A percentile compares a stretch with the other conserved stretches of the same genome.
Evolutionary conservation across 2,329 filamentous ascomycete species (phyloP).

Genomic region (Ploettnerulaceae sp.): DNA sequence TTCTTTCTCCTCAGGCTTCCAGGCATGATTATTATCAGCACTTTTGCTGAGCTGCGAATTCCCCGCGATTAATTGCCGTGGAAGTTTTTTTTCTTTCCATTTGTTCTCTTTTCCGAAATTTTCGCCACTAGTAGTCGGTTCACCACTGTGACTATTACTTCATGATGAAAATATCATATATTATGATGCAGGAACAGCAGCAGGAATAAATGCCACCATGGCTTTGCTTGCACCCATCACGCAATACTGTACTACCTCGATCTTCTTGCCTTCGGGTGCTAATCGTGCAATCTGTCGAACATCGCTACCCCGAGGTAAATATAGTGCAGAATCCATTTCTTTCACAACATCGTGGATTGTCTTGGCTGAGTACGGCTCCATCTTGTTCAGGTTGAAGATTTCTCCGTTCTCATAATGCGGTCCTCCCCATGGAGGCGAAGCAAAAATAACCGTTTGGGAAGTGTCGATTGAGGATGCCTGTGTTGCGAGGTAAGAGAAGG

Average conservation of each 20-base stretch:
- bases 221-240: slow-evolving; percentile 86
- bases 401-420: slow-evolving; percentile 59
- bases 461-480: slow-evolving; percentile 22
- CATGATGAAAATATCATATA: background rate
- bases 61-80: no score
- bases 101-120: no score
- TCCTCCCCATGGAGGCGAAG: slow-evolving; percentile 70
- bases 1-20: slow-evolving; percentile 15
- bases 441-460: slow-evolving; percentile 52
- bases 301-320: slow-evolving; percentile 80
- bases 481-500: slow-evolving; percentile 48
- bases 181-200: slow-evolving; percentile 6
- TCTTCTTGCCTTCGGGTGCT: slow-evolving; percentile 46
- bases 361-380: slow-evolving; percentile 79
- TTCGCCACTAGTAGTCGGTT: background rate
- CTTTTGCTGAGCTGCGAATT: background rate
- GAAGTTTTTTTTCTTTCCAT: no score
- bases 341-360: slow-evolving; percentile 60
- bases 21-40: slow-evolving; percentile 10
- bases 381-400: slow-evolving; percentile 77
- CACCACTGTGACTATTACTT: background rate
- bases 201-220: slow-evolving; percentile 57
- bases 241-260: slow-evolving; percentile 84
- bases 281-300: slow-evolving; percentile 68
- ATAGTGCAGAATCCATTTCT: slow-evolving; percentile 62